Base-by-base conservation (phyloP, 208 protist genomes). In the Wallacemonas sp. region DNA sequence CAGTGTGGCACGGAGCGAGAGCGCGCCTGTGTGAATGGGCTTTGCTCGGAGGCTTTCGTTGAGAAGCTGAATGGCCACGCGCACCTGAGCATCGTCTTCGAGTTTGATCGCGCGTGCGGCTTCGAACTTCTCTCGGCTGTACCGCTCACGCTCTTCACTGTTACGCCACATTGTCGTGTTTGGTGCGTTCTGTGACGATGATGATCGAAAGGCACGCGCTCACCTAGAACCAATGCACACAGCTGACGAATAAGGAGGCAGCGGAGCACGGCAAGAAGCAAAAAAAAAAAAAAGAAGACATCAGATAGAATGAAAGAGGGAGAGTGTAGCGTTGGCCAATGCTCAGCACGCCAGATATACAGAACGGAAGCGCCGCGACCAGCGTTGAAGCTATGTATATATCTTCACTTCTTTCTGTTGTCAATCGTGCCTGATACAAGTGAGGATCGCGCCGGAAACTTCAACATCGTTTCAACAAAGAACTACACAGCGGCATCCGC, bases 1-100 rank as follows among this genome's bases (percentile, higher is more conserved):
- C 12, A 91, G 46, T n/a, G 77, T 77, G 33, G 77, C 77, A 26
- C 79, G 80, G 26, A 87, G 39, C 14, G 81, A 53, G 17, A 94
- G 72, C 0, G 85, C 88, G 11, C 31, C 65, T 6, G 79, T 66
- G 47, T 80, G 79, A 5, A 80, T 75, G 1, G 88, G 85, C 8
- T 88, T 81, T 3, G 73, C 67, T 33, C 65, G 60, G 12, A 94
- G 44, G 3, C 78, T 72, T 1, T 72, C 42, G 22, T 83, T 77
- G 0, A 92, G 65, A 1, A 86, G 63, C 0, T 61, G 51, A 0
- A 86, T 41, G 1, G 79, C 88, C 24, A 77, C 69, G 4, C 64
- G 47, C 0, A 78, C 41, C 44, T 82, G 62, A 17, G 86, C 76
- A 1, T 51, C 46, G 19, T 60, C 68, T 8, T 91, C 88, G 0